Conservation (phyloP, 2,329 filamentous ascomycete genomes). For the Samsoniella hepiali region DNA sequence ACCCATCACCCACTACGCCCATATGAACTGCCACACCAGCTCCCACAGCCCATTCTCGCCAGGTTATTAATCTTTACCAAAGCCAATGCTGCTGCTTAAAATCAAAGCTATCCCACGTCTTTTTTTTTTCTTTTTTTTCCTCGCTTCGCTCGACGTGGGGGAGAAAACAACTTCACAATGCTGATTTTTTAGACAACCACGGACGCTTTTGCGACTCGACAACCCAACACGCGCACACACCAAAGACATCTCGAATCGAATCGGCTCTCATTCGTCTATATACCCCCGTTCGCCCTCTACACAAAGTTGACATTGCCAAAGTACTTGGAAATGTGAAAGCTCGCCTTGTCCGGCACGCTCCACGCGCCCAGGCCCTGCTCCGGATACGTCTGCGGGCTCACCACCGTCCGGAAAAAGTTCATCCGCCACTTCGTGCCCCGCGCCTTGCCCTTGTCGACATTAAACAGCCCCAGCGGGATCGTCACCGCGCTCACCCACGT, state of each 20-base stretch:
- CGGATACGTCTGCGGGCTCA: slow-evolving; percentile 41
- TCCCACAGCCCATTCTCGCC: too few relatives aligned
- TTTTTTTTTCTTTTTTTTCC: background rate
- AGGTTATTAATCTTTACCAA: too few relatives aligned
- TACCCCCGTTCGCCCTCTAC: slow-evolving; percentile 20
- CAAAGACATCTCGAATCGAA: too few relatives aligned
- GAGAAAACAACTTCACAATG: too few relatives aligned
- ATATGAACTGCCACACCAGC: background rate
- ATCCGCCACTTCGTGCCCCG: slow-evolving; percentile 47
- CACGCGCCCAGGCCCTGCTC: slow-evolving; percentile 44
- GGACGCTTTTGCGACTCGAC: background rate
- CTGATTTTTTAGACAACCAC: background rate
- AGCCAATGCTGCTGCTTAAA: too few relatives aligned
- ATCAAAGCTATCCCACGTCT: too few relatives aligned
- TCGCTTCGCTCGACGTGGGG: background rate
- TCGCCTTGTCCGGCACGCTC: slow-evolving; percentile 44
- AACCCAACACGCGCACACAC: background rate
- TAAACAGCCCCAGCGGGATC: slow-evolving; percentile 49
- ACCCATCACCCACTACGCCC: background rate
- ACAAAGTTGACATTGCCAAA: slow-evolving; percentile 42
- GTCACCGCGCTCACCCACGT: slow-evolving; percentile 40
- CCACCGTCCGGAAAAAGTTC: slow-evolving; percentile 51
- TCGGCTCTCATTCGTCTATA: background rate
- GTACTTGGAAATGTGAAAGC: slow-evolving; percentile 47
- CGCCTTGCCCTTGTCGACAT: slow-evolving; percentile 42